Conservation (phyloP, 345 rosid species). For the Camelina laxa region DNA sequence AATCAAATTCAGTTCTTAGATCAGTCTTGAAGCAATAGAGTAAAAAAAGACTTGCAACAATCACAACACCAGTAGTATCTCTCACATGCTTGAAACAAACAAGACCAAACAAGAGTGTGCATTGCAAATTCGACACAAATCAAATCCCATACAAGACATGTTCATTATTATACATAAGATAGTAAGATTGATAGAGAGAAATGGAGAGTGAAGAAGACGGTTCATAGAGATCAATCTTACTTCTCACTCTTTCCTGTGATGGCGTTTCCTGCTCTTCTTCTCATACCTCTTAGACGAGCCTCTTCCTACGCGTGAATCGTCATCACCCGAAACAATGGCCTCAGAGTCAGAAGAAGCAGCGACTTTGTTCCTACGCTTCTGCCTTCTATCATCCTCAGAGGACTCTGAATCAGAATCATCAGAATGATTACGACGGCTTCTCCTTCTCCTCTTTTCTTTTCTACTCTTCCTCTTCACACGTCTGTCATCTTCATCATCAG, state of each 20-base stretch:
- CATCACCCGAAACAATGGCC: constrained; percentile 38
- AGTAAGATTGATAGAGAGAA: background rate
- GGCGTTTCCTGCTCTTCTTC: constrained; percentile 66
- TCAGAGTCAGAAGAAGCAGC: constrained; percentile 59
- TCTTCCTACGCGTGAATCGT: constrained; percentile 66
- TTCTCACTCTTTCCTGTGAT: constrained; percentile 40
- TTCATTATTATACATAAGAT: constrained; percentile 29
- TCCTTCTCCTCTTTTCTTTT: constrained; percentile 69
- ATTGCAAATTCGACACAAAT: constrained; percentile 10
- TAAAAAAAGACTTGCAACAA: constrained; percentile 2
- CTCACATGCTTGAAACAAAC: constrained; percentile 25
- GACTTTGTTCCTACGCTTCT: constrained; percentile 60
- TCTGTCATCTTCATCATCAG: constrained; percentile 46
- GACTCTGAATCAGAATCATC: constrained; percentile 45
- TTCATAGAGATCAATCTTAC: background rate
- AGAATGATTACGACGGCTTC: constrained; percentile 44
- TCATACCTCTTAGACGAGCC: constrained; percentile 56
- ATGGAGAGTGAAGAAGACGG: background rate
- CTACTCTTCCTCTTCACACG: constrained; percentile 54
- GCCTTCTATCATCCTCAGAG: constrained; percentile 43
- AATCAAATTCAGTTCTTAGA: constrained; percentile 50
- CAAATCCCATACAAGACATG: constrained; percentile 18
- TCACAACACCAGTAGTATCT: background rate
- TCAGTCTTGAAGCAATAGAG: background rate
- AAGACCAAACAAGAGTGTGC: constrained; percentile 27